phyloP scores from a whole-genome alignment of 352 stramenopile genomes.

The Phytophthora fragariae region DNA sequence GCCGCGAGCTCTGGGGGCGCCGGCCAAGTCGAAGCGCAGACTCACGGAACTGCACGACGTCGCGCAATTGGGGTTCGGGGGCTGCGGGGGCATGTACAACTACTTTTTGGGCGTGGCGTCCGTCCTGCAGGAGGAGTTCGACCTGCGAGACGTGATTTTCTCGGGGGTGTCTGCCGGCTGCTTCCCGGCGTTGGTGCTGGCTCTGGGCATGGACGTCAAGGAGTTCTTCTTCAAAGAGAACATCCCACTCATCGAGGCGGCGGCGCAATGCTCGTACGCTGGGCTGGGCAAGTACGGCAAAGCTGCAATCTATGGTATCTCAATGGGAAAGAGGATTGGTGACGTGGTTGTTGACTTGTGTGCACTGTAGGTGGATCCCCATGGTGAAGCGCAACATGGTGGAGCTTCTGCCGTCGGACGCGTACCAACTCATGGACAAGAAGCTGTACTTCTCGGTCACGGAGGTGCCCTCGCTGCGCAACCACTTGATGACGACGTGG shows the following conservation, averaged over 20 bases:
- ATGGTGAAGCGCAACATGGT: slow-evolving; percentile 77
- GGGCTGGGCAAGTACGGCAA: slow-evolving; percentile 64
- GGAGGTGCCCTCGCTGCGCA: slow-evolving; percentile 66
- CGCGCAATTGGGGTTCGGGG: slow-evolving; percentile 82
- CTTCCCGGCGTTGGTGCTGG: slow-evolving; percentile 74
- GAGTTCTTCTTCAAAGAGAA: slow-evolving; percentile 90
- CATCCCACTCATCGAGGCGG: slow-evolving; percentile 72
- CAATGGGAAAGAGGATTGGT: too few species aligned
- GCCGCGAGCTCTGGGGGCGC: slow-evolving; percentile 23
- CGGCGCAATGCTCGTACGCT: slow-evolving; percentile 60
- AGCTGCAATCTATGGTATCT: background rate
- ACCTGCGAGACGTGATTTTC: slow-evolving; percentile 76
- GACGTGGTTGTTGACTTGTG: background rate
- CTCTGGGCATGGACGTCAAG: slow-evolving; percentile 73
- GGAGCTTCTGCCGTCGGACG: slow-evolving; percentile 63
- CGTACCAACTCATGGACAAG: slow-evolving; percentile 67
- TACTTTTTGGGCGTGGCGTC: slow-evolving; percentile 85
- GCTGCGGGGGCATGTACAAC: slow-evolving; percentile 89
- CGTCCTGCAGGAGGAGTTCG: slow-evolving; percentile 75
- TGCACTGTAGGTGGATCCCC: slow-evolving; percentile 65
- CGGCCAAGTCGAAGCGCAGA: slow-evolving; percentile 42
- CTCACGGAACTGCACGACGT: slow-evolving; percentile 67
- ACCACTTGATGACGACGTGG: slow-evolving; percentile 79
- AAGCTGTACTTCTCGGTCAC: slow-evolving; percentile 86
- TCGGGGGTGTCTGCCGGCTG: slow-evolving; percentile 80